Conservation (phyloP, 768 basidiomycete species). For the Cyathus striatus region DNA sequence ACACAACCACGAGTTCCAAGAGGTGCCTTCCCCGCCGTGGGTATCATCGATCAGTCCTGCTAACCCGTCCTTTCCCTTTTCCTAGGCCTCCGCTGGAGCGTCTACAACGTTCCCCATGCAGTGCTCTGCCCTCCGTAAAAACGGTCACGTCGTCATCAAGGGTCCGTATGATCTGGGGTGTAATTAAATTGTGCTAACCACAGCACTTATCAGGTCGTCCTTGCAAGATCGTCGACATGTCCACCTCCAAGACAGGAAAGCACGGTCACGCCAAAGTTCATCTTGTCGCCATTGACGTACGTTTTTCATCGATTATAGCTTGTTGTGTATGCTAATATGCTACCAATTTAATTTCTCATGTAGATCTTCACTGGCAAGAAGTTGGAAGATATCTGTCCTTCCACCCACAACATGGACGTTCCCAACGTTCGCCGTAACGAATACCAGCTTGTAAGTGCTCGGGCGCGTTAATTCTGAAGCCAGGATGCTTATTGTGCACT, state of each 20-base stretch:
- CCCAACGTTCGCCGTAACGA: conserved; percentile 89
- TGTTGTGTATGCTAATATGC: conserved; percentile 1
- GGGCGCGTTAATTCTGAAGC: too few species aligned
- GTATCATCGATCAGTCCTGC: conserved; percentile 4
- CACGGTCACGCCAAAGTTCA: conserved; percentile 99
- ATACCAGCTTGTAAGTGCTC: conserved; percentile 80
- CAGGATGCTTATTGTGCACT: conserved; percentile 5
- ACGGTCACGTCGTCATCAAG: conserved; percentile 95
- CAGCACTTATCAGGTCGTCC: conserved; percentile 77
- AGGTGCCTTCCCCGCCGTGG: conserved; percentile 34
- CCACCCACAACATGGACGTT: conserved; percentile 99
- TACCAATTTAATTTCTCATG: conserved; percentile 7
- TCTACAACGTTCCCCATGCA: conserved; percentile 83
- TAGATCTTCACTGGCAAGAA: conserved; percentile 99
- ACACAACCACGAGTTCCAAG: conserved; percentile 86
- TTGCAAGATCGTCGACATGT: conserved; percentile 99
- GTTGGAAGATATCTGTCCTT: conserved; percentile 90
- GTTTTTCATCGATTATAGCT: conserved; percentile 24
- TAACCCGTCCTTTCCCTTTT: conserved; percentile 9
- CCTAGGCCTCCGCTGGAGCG: conserved; percentile 66
- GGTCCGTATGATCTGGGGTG: too few species aligned
- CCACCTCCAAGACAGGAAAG: conserved; percentile 99
- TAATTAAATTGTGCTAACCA: too few species aligned
- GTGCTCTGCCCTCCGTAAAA: conserved; percentile 95
- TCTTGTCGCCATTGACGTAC: conserved; percentile 91